Evolutionary conservation across 495 filamentous ascomycete genomes (phyloP).

Genomic region (Penicillium argentinense): DNA sequence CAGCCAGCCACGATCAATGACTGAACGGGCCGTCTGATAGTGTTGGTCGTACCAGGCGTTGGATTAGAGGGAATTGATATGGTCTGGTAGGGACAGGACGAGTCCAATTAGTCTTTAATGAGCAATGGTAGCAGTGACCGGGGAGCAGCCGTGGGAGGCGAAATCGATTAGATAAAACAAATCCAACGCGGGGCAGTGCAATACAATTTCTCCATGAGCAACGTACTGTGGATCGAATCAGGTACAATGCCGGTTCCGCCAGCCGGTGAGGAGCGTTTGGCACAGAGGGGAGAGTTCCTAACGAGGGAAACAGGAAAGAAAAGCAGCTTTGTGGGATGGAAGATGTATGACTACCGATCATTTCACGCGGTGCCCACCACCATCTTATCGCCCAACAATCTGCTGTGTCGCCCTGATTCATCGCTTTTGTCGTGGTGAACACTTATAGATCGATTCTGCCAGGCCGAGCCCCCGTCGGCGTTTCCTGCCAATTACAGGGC

Average conservation of each 20-base stretch:
- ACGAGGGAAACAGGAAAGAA: slow-evolving; percentile 1
- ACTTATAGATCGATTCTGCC: slow-evolving; percentile 24
- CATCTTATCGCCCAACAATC: slow-evolving; percentile 23
- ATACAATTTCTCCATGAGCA: slow-evolving; percentile 8
- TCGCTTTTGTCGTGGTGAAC: not conserved
- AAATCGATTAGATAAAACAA: slow-evolving; percentile 19
- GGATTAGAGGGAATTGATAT: not conserved
- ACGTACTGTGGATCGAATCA: slow-evolving; percentile 25
- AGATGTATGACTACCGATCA: slow-evolving; percentile 5
- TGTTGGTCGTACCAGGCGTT: not conserved
- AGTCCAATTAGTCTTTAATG: not conserved
- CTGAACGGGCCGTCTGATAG: slow-evolving; percentile 2
- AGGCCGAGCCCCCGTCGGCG: slow-evolving; percentile 18
- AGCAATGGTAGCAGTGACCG: not conserved
- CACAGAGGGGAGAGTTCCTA: not conserved
- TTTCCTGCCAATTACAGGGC: slow-evolving; percentile 17
- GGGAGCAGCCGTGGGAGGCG: not conserved
- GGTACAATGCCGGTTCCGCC: slow-evolving; percentile 10
- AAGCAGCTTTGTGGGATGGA: not conserved
- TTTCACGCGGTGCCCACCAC: slow-evolving; percentile 5
- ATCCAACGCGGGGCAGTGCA: slow-evolving; percentile 23
- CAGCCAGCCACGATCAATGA: slow-evolving; percentile 6
- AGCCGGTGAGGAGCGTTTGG: slow-evolving; percentile 4
- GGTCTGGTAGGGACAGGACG: not conserved
- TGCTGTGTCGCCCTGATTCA: not conserved